Evolutionary conservation across 2,329 filamentous ascomycete species (phyloP).

Genomic region (Fusarium marasasianum): DNA sequence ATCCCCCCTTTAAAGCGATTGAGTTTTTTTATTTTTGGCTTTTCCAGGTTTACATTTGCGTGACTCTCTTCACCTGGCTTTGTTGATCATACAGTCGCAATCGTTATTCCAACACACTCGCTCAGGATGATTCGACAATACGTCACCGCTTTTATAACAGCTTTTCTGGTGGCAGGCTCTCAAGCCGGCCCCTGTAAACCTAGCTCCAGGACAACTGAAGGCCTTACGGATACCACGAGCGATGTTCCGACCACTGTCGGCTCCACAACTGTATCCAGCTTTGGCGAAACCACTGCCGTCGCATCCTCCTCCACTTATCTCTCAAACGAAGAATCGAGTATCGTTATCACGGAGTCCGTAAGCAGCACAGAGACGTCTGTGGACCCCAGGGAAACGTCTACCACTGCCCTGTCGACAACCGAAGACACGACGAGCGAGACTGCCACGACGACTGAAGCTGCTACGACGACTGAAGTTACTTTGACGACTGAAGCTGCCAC

Average conservation of each 20-base stretch:
- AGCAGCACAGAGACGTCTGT: neutral
- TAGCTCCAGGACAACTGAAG: neutral
- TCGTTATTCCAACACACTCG: neutral
- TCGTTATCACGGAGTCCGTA: neutral
- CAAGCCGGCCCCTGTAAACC: neutral
- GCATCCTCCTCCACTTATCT: neutral
- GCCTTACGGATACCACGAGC: too few relatives aligned
- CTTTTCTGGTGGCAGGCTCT: neutral
- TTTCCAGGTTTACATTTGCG: too few relatives aligned
- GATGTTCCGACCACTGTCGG: neutral
- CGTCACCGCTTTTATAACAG: neutral
- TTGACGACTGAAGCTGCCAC: too few relatives aligned
- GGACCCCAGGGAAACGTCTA: neutral
- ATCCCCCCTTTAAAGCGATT: neutral
- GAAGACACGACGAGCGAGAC: neutral
- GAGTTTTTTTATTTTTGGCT: neutral
- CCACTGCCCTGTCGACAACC: neutral
- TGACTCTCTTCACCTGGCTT: rapidly evolving
- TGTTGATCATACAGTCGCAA: rapidly evolving
- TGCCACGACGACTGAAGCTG: neutral
- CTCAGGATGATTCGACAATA: neutral
- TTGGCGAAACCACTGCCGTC: neutral
- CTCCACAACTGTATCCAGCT: neutral
- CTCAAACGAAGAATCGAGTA: neutral
- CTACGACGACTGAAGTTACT: neutral